A percentile compares a stretch with the other conserved stretches of the same genome.
phyloP scores from a whole-genome alignment of 148 eudicot species.

The Camellia japonica region DNA sequence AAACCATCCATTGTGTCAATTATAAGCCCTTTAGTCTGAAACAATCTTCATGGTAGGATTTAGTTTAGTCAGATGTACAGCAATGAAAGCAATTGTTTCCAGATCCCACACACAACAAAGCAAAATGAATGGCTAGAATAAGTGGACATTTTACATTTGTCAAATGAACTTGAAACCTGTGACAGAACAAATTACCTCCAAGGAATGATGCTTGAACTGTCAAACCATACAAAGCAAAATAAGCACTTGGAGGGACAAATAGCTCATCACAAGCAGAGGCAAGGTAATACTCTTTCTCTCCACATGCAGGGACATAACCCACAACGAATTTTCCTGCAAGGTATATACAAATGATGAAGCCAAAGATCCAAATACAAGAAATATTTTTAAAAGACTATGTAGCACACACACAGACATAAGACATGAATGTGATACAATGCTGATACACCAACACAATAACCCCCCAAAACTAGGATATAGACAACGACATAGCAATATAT shows the following conservation, averaged over 20 bases:
- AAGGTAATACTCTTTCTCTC: conserved; percentile 92
- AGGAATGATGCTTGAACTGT: conserved; percentile 83
- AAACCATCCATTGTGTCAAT: neutral
- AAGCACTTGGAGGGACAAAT: conserved; percentile 93
- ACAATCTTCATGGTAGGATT: neutral
- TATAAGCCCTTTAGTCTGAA: neutral
- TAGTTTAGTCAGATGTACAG: neutral
- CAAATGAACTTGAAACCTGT: neutral
- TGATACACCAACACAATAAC: neutral
- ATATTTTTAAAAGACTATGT: neutral
- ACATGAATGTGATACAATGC: neutral
- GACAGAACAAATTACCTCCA: conserved; percentile 57
- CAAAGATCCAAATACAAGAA: neutral
- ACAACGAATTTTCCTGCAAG: conserved; percentile 77
- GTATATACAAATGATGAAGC: neutral
- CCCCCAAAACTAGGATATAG: neutral
- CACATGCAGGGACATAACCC: conserved; percentile 70
- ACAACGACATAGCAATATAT: neutral
- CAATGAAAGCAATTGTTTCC: neutral
- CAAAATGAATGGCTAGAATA: neutral
- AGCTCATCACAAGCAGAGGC: conserved; percentile 87
- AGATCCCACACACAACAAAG: neutral
- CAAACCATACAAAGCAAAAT: conserved; percentile 77
- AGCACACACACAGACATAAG: neutral
- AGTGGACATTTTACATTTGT: neutral